phyloP scores from a whole-genome alignment of 805 yeast species.

The Kluyveromyces starmeri region DNA sequence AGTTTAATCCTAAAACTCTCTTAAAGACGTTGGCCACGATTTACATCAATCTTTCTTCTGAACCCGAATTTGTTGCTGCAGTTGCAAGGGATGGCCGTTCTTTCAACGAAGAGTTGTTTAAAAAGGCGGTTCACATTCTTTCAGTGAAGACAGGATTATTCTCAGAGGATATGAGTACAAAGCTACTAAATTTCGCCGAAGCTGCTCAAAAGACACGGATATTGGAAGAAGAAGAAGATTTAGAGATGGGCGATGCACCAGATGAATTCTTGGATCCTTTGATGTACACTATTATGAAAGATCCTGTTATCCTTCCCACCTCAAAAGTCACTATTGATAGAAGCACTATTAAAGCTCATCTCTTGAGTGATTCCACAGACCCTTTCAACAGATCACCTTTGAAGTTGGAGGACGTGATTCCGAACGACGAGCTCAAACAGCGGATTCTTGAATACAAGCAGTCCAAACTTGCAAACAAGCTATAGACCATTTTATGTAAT shows the following conservation, averaged over 20 bases:
- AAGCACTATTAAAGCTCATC: constrained; percentile 85
- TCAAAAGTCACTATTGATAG: constrained; percentile 81
- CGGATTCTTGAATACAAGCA: constrained; percentile 52
- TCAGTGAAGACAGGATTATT: constrained; percentile 44
- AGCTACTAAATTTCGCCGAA: constrained; percentile 47
- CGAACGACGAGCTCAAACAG: constrained; percentile 58
- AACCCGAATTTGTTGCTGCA: constrained; percentile 61
- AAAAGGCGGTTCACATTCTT: constrained; percentile 62
- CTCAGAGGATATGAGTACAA: constrained; percentile 43
- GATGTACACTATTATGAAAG: constrained; percentile 92
- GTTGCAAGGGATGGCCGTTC: constrained; percentile 92
- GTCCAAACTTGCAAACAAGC: constrained; percentile 30
- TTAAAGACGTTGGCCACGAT: constrained; percentile 64
- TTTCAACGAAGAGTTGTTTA: constrained; percentile 56
- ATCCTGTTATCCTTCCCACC: constrained; percentile 90
- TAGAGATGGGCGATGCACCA: constrained; percentile 87
- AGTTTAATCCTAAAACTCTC: constrained; percentile 70
- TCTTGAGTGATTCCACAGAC: constrained; percentile 90
- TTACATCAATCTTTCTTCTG: constrained; percentile 59
- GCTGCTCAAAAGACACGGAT: constrained; percentile 53
- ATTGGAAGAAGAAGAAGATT: constrained; percentile 71
- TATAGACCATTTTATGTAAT: too few species aligned
- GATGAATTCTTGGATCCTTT: constrained; percentile 96
- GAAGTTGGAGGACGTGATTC: constrained; percentile 78
- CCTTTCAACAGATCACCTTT: constrained; percentile 94